A percentile compares a stretch with the other conserved stretches of the same genome.
Conservation (phyloP, 2,329 filamentous ascomycete genomes). For the Xylaria digitata region DNA sequence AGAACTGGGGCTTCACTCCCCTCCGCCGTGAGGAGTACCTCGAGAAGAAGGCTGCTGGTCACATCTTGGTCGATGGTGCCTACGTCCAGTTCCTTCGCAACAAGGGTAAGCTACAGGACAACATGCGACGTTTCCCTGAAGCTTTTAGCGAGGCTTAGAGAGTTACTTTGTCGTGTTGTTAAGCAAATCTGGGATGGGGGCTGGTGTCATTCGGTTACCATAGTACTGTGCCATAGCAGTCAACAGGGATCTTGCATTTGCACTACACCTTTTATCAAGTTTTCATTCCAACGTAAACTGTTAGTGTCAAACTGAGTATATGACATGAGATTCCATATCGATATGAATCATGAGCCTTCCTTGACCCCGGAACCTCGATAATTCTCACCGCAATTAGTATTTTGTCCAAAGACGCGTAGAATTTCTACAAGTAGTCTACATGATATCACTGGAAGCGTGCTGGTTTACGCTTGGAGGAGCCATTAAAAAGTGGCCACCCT, state of each 20-base stretch:
- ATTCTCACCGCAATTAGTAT: background rate
- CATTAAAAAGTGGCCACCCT: background rate
- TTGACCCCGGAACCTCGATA: background rate
- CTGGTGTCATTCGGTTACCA: slow-evolving; percentile 51
- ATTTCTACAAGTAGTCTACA: background rate
- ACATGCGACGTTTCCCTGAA: slow-evolving; percentile 94
- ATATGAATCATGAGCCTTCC: background rate
- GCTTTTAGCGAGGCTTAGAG: slow-evolving; percentile 76
- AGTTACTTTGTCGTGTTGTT: slow-evolving; percentile 40
- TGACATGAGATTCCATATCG: background rate
- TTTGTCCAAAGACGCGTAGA: background rate
- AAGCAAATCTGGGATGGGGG: slow-evolving; percentile 49
- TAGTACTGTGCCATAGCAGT: slow-evolving; percentile 51
- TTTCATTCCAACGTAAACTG: slow-evolving; percentile 6
- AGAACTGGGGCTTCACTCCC: slow-evolving; percentile 99
- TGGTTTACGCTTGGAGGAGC: background rate
- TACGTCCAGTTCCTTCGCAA: slow-evolving; percentile 99
- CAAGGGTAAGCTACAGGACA: slow-evolving; percentile 85
- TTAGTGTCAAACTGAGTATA: background rate
- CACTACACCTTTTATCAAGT: slow-evolving; percentile 34
- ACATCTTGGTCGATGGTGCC: slow-evolving; percentile 96
- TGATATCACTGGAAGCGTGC: background rate
- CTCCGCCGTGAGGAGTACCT: slow-evolving; percentile 98
- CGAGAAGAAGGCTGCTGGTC: slow-evolving; percentile 91
- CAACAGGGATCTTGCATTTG: slow-evolving; percentile 52